Percentiles rank a stretch among this genome's conserved stretches.
These are phyloP conservation scores for Inga oerstediana DNA, from an alignment of 306 rosid species.

Conservation along the genomic window DNA sequence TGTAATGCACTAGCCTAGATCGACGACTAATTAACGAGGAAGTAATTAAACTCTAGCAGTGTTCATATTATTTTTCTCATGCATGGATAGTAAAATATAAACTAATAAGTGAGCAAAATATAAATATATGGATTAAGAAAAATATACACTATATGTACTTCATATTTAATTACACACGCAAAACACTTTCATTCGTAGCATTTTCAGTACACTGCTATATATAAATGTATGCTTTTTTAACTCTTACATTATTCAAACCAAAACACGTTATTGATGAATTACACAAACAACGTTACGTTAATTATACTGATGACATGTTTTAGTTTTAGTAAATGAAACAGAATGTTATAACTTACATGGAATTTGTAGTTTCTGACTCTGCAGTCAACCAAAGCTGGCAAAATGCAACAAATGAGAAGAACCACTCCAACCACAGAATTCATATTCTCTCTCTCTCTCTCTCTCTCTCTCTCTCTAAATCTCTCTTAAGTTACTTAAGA, in stretches of 20 bases:
- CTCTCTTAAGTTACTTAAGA: not conserved
- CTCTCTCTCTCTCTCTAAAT: not conserved
- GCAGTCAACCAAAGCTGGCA: conserved; percentile 77
- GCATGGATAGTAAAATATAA: not conserved
- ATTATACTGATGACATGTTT: not conserved
- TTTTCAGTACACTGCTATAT: not conserved
- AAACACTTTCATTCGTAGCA: not conserved
- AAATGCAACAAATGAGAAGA: conserved; percentile 56
- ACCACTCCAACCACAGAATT: conserved; percentile 45
- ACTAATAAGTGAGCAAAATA: not conserved
- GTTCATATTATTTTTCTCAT: not conserved
- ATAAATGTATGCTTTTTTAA: not conserved
- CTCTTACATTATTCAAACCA: not conserved
- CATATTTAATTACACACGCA: not conserved
- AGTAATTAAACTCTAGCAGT: not conserved
- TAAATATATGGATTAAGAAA: not conserved
- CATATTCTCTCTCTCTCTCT: conserved; percentile 45
- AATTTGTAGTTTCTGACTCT: conserved; percentile 76
- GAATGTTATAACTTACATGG: conserved; percentile 58
- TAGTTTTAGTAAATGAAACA: not conserved
- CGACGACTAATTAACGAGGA: no score
- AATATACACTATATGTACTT: no score
- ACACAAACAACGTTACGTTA: not conserved
- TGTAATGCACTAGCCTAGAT: no score
- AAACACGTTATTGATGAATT: not conserved